phyloP scores from a whole-genome alignment of 176 grass and related monocot genomes.

The Saccharum officinarum region DNA sequence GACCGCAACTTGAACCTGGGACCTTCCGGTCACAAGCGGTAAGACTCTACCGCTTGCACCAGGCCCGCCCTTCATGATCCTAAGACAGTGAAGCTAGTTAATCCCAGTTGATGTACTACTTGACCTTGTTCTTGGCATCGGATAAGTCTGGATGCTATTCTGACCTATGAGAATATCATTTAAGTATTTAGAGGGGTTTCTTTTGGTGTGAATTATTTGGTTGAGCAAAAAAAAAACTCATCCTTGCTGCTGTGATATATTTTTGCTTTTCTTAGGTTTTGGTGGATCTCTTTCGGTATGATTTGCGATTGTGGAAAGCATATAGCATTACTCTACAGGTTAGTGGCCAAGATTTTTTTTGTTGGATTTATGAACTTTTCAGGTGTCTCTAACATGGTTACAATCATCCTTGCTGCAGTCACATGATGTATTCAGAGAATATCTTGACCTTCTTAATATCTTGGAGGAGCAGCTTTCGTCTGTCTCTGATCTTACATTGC shows the following conservation, averaged over 20 bases:
- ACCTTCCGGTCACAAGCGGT: no score
- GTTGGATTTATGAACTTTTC: neutral
- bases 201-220: slow-evolving; percentile 17
- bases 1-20: no score
- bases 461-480: slow-evolving; percentile 88
- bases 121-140: neutral
- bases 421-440: slow-evolving; percentile 81
- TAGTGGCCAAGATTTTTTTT: slow-evolving; percentile 6
- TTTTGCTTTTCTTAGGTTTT: slow-evolving; percentile 67
- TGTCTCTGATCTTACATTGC: slow-evolving; percentile 54
- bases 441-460: slow-evolving; percentile 85
- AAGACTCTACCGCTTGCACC: no score
- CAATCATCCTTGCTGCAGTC: slow-evolving; percentile 55
- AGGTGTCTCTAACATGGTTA: slow-evolving; percentile 18
- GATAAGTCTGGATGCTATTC: slow-evolving; percentile 8
- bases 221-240: slow-evolving; percentile 9
- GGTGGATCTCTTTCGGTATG: slow-evolving; percentile 92
- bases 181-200: neutral
- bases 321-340: slow-evolving; percentile 98
- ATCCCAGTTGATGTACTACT: neutral
- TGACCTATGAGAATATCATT: neutral
- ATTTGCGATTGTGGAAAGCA: slow-evolving; percentile 90
- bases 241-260: slow-evolving; percentile 5
- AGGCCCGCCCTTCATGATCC: no score
- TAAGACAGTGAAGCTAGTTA: neutral